These are phyloP conservation scores for Karstenula rhodostoma DNA, from an alignment of 2,329 filamentous ascomycete genomes.

Conservation along the genomic window DNA sequence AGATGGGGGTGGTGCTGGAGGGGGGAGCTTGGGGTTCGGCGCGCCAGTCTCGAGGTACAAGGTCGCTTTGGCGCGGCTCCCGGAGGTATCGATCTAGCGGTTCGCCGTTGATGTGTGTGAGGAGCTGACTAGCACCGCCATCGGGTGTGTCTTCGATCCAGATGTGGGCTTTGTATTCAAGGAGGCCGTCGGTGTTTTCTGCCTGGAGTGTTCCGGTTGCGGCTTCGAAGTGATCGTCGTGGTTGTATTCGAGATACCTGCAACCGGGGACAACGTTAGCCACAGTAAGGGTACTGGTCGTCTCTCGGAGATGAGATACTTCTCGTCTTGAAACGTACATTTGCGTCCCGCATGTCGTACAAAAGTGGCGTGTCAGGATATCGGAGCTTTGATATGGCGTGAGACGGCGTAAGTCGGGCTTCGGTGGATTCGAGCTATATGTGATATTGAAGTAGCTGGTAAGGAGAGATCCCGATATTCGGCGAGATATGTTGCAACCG, in stretches of 20 bases:
- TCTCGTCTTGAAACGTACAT: conserved; percentile 49
- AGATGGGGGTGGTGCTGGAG: conserved; percentile 32
- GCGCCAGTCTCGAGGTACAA: conserved; percentile 35
- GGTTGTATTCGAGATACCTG: conserved; percentile 37
- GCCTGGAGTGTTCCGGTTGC: conserved; percentile 53
- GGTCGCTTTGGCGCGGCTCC: conserved; percentile 29
- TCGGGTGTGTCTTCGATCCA: conserved; percentile 62
- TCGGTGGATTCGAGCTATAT: conserved; percentile 23
- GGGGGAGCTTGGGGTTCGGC: not conserved
- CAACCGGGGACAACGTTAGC: not conserved
- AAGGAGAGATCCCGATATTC: conserved; percentile 56
- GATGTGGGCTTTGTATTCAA: conserved; percentile 49
- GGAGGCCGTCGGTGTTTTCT: conserved; percentile 40
- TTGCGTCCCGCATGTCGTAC: conserved; percentile 53
- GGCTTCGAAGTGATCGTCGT: conserved; percentile 44
- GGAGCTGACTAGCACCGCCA: conserved; percentile 60
- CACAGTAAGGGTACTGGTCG: too few relatives aligned
- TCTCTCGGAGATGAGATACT: too few relatives aligned
- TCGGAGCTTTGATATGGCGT: conserved; percentile 50
- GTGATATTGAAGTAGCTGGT: conserved; percentile 51
- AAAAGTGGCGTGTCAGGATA: conserved; percentile 51
- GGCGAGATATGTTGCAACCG: conserved; percentile 61
- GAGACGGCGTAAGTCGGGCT: conserved; percentile 35
- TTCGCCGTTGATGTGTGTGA: conserved; percentile 47
- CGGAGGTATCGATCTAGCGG: conserved; percentile 24